Evolutionary conservation across 441 rosid species (phyloP), one percentile per base, ranked within the genome.

Genomic region (Gossypium trilobum): DNA sequence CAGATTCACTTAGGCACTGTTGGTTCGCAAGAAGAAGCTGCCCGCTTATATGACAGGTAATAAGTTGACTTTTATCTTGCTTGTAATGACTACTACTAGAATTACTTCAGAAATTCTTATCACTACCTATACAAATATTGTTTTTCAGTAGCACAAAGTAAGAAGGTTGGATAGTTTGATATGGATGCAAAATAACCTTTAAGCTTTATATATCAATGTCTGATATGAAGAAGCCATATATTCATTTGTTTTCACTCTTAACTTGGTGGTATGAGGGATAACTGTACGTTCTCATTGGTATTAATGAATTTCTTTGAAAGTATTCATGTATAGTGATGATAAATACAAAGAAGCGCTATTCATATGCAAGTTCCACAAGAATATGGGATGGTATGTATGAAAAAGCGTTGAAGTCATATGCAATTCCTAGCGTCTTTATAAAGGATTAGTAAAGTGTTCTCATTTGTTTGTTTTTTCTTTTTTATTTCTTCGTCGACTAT

Each of bases 1-100:
- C 99, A 94, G 75, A 92, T 94, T 70, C 99, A 94, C 82, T 79
- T 94, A 76, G 99, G 99, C 1, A 94, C 99, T 14, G 95, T 92
- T 23, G 86, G 97, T 80, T 84, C 97, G 16, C 97, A 94, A 83
- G 89, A 89, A 82, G 97, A 92, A 78, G 99, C 99, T 75, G 97
- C 99, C 55, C 95, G 74, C 75, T 84, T 92, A 75, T 94, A 94
- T 74, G 97, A 94, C 74, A 92, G 97, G 97, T 92, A 78, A 23
- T 4, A 36, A 14, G 55, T 39, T 61, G 14, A 31, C 55, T 60
- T 73, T 64, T 13, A 54, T 17, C 51, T 13, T 50, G 16, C 60
- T 68, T 36, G 11, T 50, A 25, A 63, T 31, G 27, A 57, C 48
- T 54, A 3, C 73, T 13, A 19, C 36, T 70, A 8, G 22, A 13